Base-by-base conservation (phyloP, 352 stramenopile species). In the Phytophthora hybrid region DNA sequence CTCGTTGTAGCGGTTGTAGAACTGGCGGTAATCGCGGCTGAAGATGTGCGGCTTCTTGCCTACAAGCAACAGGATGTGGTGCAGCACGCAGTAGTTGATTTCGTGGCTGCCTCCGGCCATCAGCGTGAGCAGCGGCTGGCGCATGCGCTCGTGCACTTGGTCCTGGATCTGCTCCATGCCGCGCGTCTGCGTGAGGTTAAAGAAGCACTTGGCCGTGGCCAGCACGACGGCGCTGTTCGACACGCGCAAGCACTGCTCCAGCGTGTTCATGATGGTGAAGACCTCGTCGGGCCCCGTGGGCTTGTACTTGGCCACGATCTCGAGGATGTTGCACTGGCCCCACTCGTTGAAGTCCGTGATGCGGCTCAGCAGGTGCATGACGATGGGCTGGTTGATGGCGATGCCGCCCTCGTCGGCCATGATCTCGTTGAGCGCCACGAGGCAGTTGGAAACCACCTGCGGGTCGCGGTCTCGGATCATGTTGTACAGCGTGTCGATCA, bases 291-390 rank as follows among this genome's bases (percentile, higher is more conserved):
- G 94, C 51, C 91, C 93, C 29, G 83, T 86, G 14, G 98, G 96
- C 77, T 97, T 97, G 88, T 99, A 99, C 63, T 92, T 84, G 61
- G 91, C 85, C 44, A 98, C 88, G 47, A 99, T 90, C 64, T 99
- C 85, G 53, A 99, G 85, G 10, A 99, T 96, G 77, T 98, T 94
- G 63, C 98, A 97, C 69, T 99, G 91, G 16, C 98, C 97, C 96
- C 98, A 99, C 84, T 99, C 98, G 73, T 98, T 99, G 77, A 99
- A 99, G 82, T 99, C 97, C 62, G 97, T 94, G 73, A 99, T 98
- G 46, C 98, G 91, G 73, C 97, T 98, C 49, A 99, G 78, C 64
- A 99, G 86, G 70, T 99, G 96, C 80, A 99, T 88, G 60, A 99
- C 96, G 71, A 99, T 98, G 37, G 96, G 93, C 31, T 98, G 82